Conservation (phyloP, 169 alveolate genomes). For the Ichthyophthirius multifiliis region DNA sequence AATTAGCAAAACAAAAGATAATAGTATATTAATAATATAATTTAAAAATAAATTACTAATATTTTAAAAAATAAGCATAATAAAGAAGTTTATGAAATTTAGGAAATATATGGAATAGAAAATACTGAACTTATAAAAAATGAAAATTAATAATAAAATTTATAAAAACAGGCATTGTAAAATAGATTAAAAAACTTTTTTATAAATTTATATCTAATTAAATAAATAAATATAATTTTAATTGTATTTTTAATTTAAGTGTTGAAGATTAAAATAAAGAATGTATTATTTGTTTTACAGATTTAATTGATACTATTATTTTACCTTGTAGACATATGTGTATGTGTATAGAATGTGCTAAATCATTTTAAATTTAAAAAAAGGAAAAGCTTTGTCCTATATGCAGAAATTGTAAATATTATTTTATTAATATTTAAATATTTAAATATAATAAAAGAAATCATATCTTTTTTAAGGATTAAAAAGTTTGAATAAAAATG, state of each 20-base stretch:
- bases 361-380: neutral
- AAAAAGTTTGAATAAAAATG: too few species aligned
- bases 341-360: slow-evolving; percentile 71
- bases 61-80: neutral
- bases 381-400: neutral
- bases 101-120: slow-evolving; percentile 14
- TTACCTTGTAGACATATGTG: slow-evolving; percentile 80
- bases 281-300: slow-evolving; percentile 74
- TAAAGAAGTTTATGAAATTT: neutral
- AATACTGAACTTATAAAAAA: neutral
- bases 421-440: too few species aligned
- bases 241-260: neutral
- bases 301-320: slow-evolving; percentile 69
- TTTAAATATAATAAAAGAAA: too few species aligned
- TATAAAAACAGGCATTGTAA: slow-evolving; percentile 6
- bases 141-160: neutral
- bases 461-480: too few species aligned
- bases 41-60: too few species aligned
- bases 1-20: too few species aligned
- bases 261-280: slow-evolving; percentile 56
- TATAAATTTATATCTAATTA: neutral
- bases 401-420: slow-evolving; percentile 20
- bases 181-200: too few species aligned
- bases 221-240: too few species aligned
- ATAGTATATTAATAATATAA: too few species aligned